Percentiles rank a stretch among this genome's conserved stretches.
phyloP scores from a whole-genome alignment of 129 eudicot genomes.

The Escallonia rubra region DNA sequence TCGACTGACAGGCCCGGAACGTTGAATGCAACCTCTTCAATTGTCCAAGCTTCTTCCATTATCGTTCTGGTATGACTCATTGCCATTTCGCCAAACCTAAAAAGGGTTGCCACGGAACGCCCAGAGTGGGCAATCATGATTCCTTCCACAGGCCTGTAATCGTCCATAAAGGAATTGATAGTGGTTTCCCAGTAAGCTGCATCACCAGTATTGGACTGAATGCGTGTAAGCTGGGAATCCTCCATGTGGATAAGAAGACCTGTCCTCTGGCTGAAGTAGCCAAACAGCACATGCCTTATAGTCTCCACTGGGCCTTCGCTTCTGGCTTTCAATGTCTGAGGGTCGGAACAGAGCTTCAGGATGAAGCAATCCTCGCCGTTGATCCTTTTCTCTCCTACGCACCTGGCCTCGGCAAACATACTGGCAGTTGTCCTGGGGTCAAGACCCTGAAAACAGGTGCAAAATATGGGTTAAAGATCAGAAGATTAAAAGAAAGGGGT shows the following conservation, averaged over 20 bases:
- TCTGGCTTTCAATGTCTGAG: conserved; percentile 61
- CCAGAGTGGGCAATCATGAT: conserved; percentile 91
- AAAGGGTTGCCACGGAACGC: conserved; percentile 71
- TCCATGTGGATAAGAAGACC: conserved; percentile 84
- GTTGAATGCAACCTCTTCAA: conserved; percentile 81
- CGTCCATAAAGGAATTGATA: conserved; percentile 64
- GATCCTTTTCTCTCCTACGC: conserved; percentile 83
- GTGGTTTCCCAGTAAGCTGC: conserved; percentile 91
- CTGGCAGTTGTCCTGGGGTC: conserved; percentile 87
- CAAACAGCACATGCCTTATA: conserved; percentile 76
- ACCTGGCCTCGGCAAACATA: conserved; percentile 72
- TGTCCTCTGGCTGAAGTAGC: conserved; percentile 82
- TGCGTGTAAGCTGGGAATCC: conserved; percentile 87
- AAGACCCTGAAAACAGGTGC: conserved; percentile 54
- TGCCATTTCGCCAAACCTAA: conserved; percentile 77
- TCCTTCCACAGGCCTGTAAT: conserved; percentile 78
- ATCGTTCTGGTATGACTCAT: conserved; percentile 84
- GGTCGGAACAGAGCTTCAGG: conserved; percentile 68
- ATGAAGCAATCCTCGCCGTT: conserved; percentile 87
- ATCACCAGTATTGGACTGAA: conserved; percentile 72
- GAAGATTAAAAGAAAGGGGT: not conserved
- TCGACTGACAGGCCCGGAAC: conserved; percentile 77
- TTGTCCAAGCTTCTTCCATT: conserved; percentile 94
- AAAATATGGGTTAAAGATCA: not conserved
- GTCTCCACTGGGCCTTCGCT: conserved; percentile 94